phyloP scores from a whole-genome alignment of 2,329 filamentous ascomycete species.

The Mollisia scopiformis region DNA sequence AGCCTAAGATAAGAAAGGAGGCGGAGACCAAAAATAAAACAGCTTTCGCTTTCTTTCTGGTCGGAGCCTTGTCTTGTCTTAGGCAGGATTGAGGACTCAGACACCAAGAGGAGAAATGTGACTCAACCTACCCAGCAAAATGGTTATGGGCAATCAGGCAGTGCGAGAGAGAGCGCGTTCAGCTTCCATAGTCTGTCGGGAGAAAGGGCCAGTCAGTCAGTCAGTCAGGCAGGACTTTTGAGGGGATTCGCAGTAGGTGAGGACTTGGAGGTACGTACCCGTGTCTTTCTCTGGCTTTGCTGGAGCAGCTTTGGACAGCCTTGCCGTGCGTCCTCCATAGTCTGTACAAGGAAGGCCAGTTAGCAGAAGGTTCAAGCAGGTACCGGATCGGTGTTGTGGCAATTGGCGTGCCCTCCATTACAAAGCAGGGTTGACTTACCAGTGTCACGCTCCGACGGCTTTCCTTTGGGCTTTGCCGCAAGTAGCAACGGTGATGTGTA shows the following conservation, averaged over 20 bases:
- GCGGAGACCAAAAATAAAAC: neutral
- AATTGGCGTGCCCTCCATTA: neutral
- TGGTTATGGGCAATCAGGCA: constrained; percentile 4
- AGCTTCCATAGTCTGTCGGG: constrained; percentile 10
- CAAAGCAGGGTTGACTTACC: neutral
- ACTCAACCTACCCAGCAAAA: constrained; percentile 14
- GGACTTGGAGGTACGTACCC: constrained; percentile 11
- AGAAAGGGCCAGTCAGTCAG: no score
- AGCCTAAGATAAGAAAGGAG: constrained; percentile 2
- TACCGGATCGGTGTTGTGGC: neutral
- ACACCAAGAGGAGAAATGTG: neutral
- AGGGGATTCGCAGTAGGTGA: neutral
- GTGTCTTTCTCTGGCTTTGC: neutral
- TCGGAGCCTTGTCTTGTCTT: neutral
- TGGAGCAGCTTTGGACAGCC: neutral
- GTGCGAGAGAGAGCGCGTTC: constrained; percentile 6
- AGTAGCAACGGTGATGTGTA: neutral
- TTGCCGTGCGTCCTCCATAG: constrained; percentile 5
- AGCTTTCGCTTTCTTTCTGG: neutral
- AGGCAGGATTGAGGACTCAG: constrained; percentile 5
- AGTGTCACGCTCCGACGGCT: neutral
- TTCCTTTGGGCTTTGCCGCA: neutral
- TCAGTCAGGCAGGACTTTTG: neutral
- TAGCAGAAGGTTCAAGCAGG: neutral
- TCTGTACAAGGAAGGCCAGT: neutral